Base-by-base conservation (phyloP, 192 early-diverging fungal species). In the Allomyces macrogynus region DNA sequence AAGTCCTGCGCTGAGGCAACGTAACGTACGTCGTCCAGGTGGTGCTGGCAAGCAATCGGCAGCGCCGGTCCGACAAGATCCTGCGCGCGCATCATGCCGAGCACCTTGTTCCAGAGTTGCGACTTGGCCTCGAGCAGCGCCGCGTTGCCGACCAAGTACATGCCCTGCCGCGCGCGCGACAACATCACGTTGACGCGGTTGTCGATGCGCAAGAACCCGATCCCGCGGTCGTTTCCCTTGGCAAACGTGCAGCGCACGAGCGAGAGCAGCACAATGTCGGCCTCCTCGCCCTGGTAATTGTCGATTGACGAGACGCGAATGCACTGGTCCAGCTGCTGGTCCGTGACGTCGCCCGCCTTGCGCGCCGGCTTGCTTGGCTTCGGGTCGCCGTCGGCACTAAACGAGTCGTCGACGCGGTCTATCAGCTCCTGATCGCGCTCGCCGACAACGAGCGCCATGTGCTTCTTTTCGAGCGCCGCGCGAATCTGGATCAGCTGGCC, bases 271-370 rank as follows among this genome's bases (percentile, higher is more conserved):
- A 74, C 67, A 62, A 76, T 68, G 23, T 76, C 70, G 24, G 72
- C 63, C 65, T 76, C 75, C 63, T 76, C 73, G 26, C 75, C 72
- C 65, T 76, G 75, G 66, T 69, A 76, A 65, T 74, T 76, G 63
- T 76, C 75, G 62, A 76, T 66, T 5, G 75, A 75, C 9, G 68
- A 67, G 7, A 76, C 68, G 5, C 70, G 62, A 40, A 40, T 40
- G 32, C 32, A 40, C 32, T 40, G 32, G 32, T 40, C 7, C 32
- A 40, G 32, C 32, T 40, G 32, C 32, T 40, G 32, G 32, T 40
- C 32, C 7, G 32, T 40, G 32, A 40, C 32, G 32, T 40, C 32
- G 32, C 32, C 32, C 32, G 32, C 32, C 26, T 63, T 61, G 32
- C 32, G 32, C 32, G 32, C 32, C 7, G 32, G 32, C 32, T 8